Conservation (phyloP, 108 stramenopile species). For the Skeletonema potamos region DNA sequence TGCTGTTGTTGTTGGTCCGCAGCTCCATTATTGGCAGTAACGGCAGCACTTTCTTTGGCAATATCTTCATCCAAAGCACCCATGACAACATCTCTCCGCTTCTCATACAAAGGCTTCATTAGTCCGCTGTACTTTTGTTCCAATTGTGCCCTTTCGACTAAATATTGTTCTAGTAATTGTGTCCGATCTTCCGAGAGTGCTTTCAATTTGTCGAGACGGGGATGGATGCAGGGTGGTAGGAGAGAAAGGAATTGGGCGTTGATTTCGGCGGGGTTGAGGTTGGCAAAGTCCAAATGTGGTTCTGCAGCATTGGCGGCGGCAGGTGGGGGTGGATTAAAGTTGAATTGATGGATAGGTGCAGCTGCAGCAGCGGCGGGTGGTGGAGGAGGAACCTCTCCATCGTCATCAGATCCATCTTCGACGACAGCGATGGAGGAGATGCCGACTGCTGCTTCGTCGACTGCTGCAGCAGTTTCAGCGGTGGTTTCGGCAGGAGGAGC, state of each 20-base stretch:
- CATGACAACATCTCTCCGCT: conserved; percentile 52
- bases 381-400: neutral
- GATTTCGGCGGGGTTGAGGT: neutral
- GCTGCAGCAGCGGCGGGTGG: neutral
- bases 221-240: conserved; percentile 54
- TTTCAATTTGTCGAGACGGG: conserved; percentile 65
- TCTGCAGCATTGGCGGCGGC: neutral
- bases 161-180: conserved; percentile 59
- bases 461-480: neutral
- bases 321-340: neutral
- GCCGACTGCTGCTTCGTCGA: neutral
- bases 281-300: neutral
- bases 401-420: neutral
- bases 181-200: conserved; percentile 63
- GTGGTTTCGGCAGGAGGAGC: neutral
- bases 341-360: too few relatives aligned
- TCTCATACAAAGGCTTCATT: conserved; percentile 66
- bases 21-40: conserved; percentile 5
- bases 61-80: conserved; percentile 49
- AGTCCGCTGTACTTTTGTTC: conserved; percentile 70
- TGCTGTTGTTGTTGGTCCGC: conserved; percentile 20
- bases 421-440: neutral
- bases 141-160: conserved; percentile 73
- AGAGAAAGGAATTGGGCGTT: conserved; percentile 26
- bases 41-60: conserved; percentile 24